A percentile compares a stretch with the other conserved stretches of the same genome.
Conservation (phyloP, 2,329 filamentous ascomycete genomes). For the Colletotrichum coccodes region DNA sequence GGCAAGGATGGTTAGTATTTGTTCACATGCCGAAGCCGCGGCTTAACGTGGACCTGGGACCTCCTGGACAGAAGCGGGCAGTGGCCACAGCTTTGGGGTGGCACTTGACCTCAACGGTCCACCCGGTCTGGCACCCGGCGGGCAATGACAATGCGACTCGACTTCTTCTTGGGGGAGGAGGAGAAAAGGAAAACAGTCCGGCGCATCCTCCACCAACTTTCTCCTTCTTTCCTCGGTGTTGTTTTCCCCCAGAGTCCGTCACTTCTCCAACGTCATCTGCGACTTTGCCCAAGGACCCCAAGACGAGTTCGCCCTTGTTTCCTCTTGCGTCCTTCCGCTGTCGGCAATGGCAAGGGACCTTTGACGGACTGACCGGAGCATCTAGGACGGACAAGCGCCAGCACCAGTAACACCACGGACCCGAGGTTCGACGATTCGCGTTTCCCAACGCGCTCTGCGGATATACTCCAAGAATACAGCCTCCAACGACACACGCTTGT, state of each 20-base stretch:
- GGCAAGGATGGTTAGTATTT: conserved; percentile 12
- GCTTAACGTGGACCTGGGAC: conserved; percentile 18
- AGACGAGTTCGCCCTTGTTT: not conserved
- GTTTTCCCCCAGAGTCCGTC: conserved; percentile 2
- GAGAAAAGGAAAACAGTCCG: not conserved
- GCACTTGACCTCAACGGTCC: conserved; percentile 30
- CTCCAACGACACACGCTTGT: not conserved
- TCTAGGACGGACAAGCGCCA: not conserved
- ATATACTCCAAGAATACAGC: not conserved
- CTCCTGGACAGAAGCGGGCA: not conserved
- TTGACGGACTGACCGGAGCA: conserved; percentile 17
- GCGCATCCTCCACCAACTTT: not conserved
- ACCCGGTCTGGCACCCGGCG: conserved; percentile 9
- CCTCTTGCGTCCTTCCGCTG: not conserved
- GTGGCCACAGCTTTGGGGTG: not conserved
- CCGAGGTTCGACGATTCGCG: not conserved
- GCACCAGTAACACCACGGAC: not conserved
- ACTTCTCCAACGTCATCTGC: conserved; percentile 21
- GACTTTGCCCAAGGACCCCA: not conserved
- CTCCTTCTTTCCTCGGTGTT: not conserved
- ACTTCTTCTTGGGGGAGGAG: not conserved
- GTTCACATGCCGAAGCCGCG: conserved; percentile 32
- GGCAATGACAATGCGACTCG: conserved; percentile 23
- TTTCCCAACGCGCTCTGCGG: not conserved
- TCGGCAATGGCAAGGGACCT: conserved; percentile 29